phyloP scores from a whole-genome alignment of 306 rosid species.

The Cyamopsis tetragonoloba region DNA sequence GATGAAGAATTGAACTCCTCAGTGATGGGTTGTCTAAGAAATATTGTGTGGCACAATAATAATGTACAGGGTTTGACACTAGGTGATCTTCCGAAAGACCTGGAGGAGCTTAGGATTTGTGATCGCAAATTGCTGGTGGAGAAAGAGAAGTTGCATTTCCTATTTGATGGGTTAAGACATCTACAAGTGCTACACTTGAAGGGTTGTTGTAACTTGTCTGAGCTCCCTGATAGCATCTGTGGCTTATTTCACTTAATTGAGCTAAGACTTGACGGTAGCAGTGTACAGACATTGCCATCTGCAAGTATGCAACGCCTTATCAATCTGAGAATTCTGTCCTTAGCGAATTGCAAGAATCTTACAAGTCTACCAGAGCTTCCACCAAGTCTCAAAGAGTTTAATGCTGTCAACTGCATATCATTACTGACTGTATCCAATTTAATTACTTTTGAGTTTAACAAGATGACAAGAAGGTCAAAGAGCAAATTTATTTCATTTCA shows the following conservation, averaged over 20 bases:
- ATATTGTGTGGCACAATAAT: not conserved
- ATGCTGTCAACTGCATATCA: not conserved
- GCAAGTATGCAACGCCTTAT: not conserved
- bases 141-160: not conserved
- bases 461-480: too few relatives aligned
- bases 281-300: not conserved
- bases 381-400: not conserved
- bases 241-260: not conserved
- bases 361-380: slow-evolving; percentile 23
- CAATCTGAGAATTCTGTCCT: not conserved
- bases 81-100: not conserved
- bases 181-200: not conserved
- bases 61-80: not conserved
- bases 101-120: not conserved
- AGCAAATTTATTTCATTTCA: not conserved
- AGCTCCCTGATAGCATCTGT: not conserved
- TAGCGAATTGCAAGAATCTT: not conserved
- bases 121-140: not conserved
- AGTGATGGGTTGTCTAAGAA: not conserved
- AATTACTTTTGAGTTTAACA: not conserved
- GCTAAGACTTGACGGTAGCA: not conserved
- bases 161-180: not conserved
- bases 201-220: not conserved
- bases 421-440: not conserved
- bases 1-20: not conserved